phyloP scores from a whole-genome alignment of 1,284 basidiomycete species.

The Rhodotorula glutinis region DNA sequence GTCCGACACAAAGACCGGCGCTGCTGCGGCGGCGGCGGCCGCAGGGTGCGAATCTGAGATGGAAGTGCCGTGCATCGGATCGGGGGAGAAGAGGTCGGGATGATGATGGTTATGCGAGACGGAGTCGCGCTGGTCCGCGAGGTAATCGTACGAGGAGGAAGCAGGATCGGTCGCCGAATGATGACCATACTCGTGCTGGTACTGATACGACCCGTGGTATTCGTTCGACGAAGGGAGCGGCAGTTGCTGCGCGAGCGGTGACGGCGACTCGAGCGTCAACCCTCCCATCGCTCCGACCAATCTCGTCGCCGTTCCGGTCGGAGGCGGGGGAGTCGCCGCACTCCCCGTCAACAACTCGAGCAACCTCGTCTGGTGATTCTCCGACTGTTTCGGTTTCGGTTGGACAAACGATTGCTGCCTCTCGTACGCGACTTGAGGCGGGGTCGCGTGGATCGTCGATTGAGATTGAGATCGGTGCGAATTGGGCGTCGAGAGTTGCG shows the following conservation, averaged over 20 bases:
- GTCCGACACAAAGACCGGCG: neutral
- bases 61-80: too few species aligned
- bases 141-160: neutral
- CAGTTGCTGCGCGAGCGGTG: slow-evolving; percentile 3
- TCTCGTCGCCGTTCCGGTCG: neutral
- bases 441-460: slow-evolving; percentile 17
- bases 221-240: neutral
- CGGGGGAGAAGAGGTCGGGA: neutral
- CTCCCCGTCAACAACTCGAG: slow-evolving; percentile 26
- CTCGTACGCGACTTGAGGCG: slow-evolving; percentile 31
- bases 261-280: slow-evolving; percentile 11
- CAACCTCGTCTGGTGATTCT: slow-evolving; percentile 19
- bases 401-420: slow-evolving; percentile 34
- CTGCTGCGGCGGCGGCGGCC: slow-evolving; percentile 17
- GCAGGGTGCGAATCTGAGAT: neutral
- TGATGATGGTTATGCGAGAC: too few species aligned
- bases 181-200: neutral
- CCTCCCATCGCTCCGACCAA: slow-evolving; percentile 14
- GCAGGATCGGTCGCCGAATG: neutral
- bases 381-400: slow-evolving; percentile 23
- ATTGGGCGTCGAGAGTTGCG: slow-evolving; percentile 3
- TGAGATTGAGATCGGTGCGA: neutral
- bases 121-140: too few species aligned
- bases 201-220: neutral
- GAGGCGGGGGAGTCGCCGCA: slow-evolving; percentile 1